Percentiles rank a stretch among this genome's conserved stretches.
phyloP scores from a whole-genome alignment of 805 yeast species.

The Tetrapisispora taiwanensis region DNA sequence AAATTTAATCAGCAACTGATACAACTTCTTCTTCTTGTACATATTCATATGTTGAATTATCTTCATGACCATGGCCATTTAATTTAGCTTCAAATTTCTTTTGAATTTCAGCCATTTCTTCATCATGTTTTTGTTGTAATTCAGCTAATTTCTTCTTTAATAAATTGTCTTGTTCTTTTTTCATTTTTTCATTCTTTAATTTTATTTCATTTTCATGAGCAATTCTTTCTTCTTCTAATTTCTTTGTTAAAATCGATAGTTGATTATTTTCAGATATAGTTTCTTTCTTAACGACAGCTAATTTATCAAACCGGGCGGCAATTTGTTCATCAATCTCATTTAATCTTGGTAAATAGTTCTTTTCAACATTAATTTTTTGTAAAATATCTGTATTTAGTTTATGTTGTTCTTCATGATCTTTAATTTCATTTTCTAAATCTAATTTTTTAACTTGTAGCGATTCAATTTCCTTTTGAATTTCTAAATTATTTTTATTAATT shows the following conservation, averaged over 20 bases:
- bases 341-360: constrained; percentile 18
- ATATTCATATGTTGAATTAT: constrained; percentile 17
- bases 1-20: constrained; percentile 2
- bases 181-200: constrained; percentile 16
- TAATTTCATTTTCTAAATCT: constrained; percentile 13
- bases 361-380: constrained; percentile 14
- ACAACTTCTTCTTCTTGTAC: constrained; percentile 19
- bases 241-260: constrained; percentile 19
- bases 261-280: constrained; percentile 21
- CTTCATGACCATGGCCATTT: constrained; percentile 1
- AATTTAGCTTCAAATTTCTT: constrained; percentile 10
- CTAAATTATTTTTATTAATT: constrained; percentile 12
- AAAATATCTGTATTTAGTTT: constrained; percentile 10
- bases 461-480: constrained; percentile 15
- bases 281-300: constrained; percentile 23
- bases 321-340: constrained; percentile 19
- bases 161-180: constrained; percentile 19
- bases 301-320: constrained; percentile 11
- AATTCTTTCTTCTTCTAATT: constrained; percentile 19
- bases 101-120: constrained; percentile 14
- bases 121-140: constrained; percentile 16
- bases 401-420: constrained; percentile 10
- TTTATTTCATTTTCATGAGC: constrained; percentile 20
- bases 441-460: constrained; percentile 11
- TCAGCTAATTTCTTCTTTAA: constrained; percentile 20